Evolutionary conservation across 2,329 filamentous ascomycete genomes (phyloP), one percentile per base, ranked within the genome.

Genomic region (Pleurostoma richardsiae): DNA sequence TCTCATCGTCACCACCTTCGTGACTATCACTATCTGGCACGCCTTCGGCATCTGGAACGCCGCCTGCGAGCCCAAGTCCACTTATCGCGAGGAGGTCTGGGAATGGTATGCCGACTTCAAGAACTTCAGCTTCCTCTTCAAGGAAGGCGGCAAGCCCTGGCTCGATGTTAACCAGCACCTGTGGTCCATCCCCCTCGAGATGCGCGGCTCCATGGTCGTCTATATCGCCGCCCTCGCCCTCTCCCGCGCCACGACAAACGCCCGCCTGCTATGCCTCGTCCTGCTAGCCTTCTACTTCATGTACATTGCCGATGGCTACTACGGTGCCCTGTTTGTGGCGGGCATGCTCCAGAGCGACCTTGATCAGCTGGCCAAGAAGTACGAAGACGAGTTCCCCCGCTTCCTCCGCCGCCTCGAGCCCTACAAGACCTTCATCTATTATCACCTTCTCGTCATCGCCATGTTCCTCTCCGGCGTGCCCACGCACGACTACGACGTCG

Each of bases 61-160:
- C 5, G 64, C 68, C 10, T 62, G 62, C 27, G 60, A 65, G 10
- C 60, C 64, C 8, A 61, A 74, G 49, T 52, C 52, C 4, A 76
- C 54, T 30, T 72, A 73, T 54, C 50, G 58, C 6, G 72, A 71
- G 8, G 79, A 83, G 54, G 50, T 80, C 2, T 77, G 73, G 66
- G 54, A 60, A 5, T 69, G 73, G 55, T 76, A 76, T 52, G 49
- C 59, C 49, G 79, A 86, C 58, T 69, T 79, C 58, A 87, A 86
- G 59, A 85, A 85, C 60, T 86, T 83, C 65, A 86, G 76, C 62
- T 87, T 83, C 58, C 59, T 85, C 38, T 87, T 80, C 64, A 76
- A 77, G 39, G 70, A 70, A 6, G 79, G 80, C 5, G 77, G 76
- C 2, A 65, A 74, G 7, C 74, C 77, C 8, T 83, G 79, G 69